Evolutionary conservation across 371 early-diverging fungal species (phyloP).

Genomic region (Lichtheimia corymbifera): DNA sequence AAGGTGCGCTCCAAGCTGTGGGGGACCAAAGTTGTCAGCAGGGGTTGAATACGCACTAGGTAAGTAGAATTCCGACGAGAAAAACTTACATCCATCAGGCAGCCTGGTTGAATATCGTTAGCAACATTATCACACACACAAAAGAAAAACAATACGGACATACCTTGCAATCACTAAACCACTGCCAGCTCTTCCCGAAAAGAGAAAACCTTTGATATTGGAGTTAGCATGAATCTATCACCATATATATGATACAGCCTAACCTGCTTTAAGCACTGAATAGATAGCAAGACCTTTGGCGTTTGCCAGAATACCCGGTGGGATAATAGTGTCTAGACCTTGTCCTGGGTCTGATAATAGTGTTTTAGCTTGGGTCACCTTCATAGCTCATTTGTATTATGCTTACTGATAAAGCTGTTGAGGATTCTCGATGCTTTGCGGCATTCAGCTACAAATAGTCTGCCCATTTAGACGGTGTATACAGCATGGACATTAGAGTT

Average conservation of each 20-base stretch:
- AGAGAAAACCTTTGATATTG: slow-evolving; percentile 56
- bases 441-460: slow-evolving; percentile 57
- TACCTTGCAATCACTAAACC: slow-evolving; percentile 86
- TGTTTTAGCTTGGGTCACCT: neutral
- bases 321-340: slow-evolving; percentile 77
- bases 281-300: slow-evolving; percentile 92
- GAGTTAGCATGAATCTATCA: too few relatives aligned
- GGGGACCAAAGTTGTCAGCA: neutral
- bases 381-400: neutral
- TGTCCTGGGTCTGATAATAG: slow-evolving; percentile 54
- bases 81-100: slow-evolving; percentile 21
- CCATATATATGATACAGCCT: too few relatives aligned
- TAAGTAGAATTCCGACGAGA: neutral
- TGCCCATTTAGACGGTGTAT: neutral
- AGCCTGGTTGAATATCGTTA: slow-evolving; percentile 4
- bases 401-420: slow-evolving; percentile 69
- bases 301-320: slow-evolving; percentile 63
- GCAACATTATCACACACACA: neutral
- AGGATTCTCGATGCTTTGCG: slow-evolving; percentile 75
- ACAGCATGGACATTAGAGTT: neutral
- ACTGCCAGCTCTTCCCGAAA: slow-evolving; percentile 89
- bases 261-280: slow-evolving; percentile 88
- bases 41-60: neutral
- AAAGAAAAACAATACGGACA: neutral
- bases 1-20: slow-evolving; percentile 27